Conservation (phyloP, 768 basidiomycete genomes). For the Zangia roseola region DNA sequence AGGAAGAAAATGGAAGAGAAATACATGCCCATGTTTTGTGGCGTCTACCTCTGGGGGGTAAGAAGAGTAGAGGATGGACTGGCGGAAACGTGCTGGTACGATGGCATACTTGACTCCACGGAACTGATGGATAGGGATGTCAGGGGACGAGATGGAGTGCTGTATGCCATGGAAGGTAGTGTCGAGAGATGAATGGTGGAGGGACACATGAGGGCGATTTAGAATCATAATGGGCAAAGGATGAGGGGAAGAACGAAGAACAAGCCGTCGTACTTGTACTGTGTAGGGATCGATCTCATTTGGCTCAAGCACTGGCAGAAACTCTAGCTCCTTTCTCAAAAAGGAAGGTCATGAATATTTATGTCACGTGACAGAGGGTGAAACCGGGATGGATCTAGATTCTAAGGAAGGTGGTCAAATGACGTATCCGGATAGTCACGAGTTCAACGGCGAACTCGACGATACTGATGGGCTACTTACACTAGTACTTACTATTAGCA, state of each 20-base stretch:
- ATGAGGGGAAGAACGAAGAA: background rate
- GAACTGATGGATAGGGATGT: slow-evolving; percentile 63
- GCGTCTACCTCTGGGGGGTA: slow-evolving; percentile 63
- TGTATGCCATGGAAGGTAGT: slow-evolving; percentile 67
- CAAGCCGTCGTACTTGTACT: slow-evolving; percentile 16
- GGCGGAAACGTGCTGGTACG: slow-evolving; percentile 73
- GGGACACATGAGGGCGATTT: slow-evolving; percentile 25
- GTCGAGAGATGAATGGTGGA: slow-evolving; percentile 54
- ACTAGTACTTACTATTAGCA: background rate
- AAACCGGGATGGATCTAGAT: background rate
- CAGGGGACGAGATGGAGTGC: slow-evolving; percentile 57
- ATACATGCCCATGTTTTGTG: slow-evolving; percentile 60
- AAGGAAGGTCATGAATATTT: slow-evolving; percentile 17
- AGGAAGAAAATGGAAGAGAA: slow-evolving; percentile 6
- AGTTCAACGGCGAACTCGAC: slow-evolving; percentile 15
- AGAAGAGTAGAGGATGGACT: slow-evolving; percentile 58
- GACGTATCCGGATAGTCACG: slow-evolving; percentile 13
- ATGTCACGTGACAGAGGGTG: slow-evolving; percentile 22
- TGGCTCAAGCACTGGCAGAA: slow-evolving; percentile 14
- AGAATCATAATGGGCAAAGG: slow-evolving; percentile 27
- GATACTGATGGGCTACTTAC: too few relatives aligned
- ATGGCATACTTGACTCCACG: slow-evolving; percentile 77
- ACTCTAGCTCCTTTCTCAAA: slow-evolving; percentile 20
- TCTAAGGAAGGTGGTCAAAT: background rate
- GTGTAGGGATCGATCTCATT: slow-evolving; percentile 27